These are phyloP conservation scores for Scalesia atractyloides DNA, from an alignment of 129 eudicot genomes.

Conservation along the genomic window DNA sequence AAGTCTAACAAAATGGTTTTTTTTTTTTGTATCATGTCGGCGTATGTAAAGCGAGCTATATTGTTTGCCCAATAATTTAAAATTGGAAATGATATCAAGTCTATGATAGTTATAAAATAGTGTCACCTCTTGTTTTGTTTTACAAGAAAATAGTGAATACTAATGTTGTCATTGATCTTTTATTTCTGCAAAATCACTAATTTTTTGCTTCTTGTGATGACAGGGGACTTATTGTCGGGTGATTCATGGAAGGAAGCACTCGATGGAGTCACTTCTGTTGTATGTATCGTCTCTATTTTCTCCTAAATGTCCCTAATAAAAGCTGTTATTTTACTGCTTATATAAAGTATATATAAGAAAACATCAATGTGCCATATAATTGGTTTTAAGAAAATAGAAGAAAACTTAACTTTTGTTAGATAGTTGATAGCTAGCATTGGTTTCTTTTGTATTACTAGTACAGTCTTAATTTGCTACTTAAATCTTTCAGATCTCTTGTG, in stretches of 20 bases:
- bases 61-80: not conserved
- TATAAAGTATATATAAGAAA: not conserved
- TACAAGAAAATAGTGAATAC: not conserved
- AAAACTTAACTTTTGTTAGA: not conserved
- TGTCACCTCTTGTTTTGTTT: not conserved
- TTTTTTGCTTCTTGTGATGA: constrained; percentile 24
- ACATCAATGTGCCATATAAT: not conserved
- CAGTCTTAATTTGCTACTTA: not conserved
- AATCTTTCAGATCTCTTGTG: constrained; percentile 81
- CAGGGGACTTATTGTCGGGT: constrained; percentile 76
- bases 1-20: not conserved
- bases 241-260: constrained; percentile 88
- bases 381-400: not conserved
- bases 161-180: not conserved
- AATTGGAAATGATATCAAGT: not conserved
- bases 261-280: constrained; percentile 91
- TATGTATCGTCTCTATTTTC: constrained; percentile 38
- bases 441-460: not conserved
- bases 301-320: not conserved
- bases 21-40: not conserved
- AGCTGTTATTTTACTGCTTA: not conserved
- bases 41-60: not conserved
- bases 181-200: not conserved
- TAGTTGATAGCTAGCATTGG: not conserved
- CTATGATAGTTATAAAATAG: not conserved